Percentiles rank a stretch among this genome's conserved stretches.
Conservation (phyloP, 1,139 yeast species). For the Kurtzmaniella quercitrusa region DNA sequence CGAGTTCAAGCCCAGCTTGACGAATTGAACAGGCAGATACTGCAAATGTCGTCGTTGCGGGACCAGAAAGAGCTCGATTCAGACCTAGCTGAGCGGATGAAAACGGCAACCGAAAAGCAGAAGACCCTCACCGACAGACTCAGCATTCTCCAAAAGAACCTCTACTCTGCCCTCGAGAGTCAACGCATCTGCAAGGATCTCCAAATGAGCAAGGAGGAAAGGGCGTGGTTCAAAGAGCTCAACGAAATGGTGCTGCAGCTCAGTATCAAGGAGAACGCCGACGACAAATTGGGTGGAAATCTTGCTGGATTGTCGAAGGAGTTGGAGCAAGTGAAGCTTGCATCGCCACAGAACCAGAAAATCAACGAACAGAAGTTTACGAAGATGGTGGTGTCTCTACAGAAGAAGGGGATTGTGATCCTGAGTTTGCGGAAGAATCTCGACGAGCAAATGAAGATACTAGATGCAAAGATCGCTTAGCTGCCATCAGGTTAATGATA, state of each 20-base stretch:
- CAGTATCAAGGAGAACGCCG: neutral
- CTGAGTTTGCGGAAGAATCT: neutral
- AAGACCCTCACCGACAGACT: slow-evolving; percentile 17
- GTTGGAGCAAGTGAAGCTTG: slow-evolving; percentile 10
- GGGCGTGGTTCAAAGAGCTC: slow-evolving; percentile 34
- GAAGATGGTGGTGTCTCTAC: neutral
- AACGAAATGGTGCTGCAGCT: slow-evolving; percentile 19
- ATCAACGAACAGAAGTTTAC: neutral
- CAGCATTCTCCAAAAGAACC: slow-evolving; percentile 17
- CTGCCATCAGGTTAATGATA: too few species aligned
- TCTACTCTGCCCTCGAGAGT: slow-evolving; percentile 20
- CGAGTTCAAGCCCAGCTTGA: slow-evolving; percentile 19
- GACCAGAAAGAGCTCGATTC: slow-evolving; percentile 2
- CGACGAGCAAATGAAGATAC: slow-evolving; percentile 13
- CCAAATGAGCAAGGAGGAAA: slow-evolving; percentile 35
- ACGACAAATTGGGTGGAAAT: neutral
- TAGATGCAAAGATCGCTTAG: slow-evolving; percentile 6
- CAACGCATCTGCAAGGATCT: slow-evolving; percentile 17
- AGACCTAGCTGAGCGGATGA: slow-evolving; percentile 13
- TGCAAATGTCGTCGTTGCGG: slow-evolving; percentile 12
- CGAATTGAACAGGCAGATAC: slow-evolving; percentile 22
- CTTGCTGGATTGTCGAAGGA: slow-evolving; percentile 2
- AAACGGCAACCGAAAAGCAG: slow-evolving; percentile 18
- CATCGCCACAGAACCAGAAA: neutral
- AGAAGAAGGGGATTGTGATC: neutral